Evolutionary conservation across 208 protist genomes (phyloP), one percentile per base, ranked within the genome.

Genomic region (Trypanosoma melophagium): DNA sequence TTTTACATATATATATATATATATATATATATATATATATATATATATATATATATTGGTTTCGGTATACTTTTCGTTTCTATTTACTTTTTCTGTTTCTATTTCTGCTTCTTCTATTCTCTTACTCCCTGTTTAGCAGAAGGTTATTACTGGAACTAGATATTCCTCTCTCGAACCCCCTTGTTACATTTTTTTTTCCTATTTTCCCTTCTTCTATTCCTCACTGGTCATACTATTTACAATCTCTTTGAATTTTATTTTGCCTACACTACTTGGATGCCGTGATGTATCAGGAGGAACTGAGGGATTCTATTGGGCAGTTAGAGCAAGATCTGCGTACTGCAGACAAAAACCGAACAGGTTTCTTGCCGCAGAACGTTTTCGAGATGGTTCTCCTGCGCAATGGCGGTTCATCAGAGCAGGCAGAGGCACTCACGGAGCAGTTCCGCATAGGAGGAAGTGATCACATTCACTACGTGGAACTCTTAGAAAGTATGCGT

Each of bases 221-320:
- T 49, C n/a, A 42, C 60, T 62, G 14, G 9, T 49, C 16, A n/a
- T 22, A 47, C 17, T 25, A 42, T 22, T 19, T 28, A 35, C 16
- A 35, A 54, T 28, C 54, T 28, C 41, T 44, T 69, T 60, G 24
- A 17, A 12, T 45, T 63, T 56, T 16, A 16, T 56, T 41, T 35
- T 49, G 1, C n/a, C 47, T 53, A 17, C 42, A 41, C 58, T 50
- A 14, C 42, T 53, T 73, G 47, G 42, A 73, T 73, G 68, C 38
- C 59, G 24, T 19, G 44, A 74, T 74, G 69, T 35, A 24, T 63
- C 60, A 58, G 45, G 52, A 61, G 31, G 74, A 80, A 56, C 21
- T 80, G 51, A 49, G 60, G 47, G 60, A 80, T 56, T 80, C 67
- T 0, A 71, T 80, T 40, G 59, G 42, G 25, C 64, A 71, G 28